phyloP scores from a whole-genome alignment of 768 basidiomycete species.

The Rhodotorula toruloides region DNA sequence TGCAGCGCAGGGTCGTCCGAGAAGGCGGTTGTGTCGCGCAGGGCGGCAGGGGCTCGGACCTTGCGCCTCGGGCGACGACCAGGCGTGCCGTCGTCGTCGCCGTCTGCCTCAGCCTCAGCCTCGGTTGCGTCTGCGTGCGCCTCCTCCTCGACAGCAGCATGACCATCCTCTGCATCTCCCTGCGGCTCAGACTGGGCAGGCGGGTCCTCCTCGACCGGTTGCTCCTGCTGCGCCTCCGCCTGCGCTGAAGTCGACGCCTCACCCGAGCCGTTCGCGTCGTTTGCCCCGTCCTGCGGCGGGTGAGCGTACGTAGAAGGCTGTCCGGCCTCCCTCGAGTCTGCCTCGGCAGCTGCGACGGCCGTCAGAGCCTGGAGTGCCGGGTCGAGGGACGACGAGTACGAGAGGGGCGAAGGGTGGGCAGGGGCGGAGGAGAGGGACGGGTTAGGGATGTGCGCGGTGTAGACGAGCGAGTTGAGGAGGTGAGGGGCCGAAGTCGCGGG shows the following conservation, averaged over 20 bases:
- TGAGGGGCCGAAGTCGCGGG: neutral
- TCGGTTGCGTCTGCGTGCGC: neutral
- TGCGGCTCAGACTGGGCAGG: neutral
- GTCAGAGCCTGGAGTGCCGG: constrained; percentile 25
- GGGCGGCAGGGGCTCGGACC: neutral
- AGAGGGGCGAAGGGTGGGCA: neutral
- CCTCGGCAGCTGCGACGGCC: constrained; percentile 13
- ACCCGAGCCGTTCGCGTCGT: neutral
- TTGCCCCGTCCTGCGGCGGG: neutral
- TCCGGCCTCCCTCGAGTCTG: neutral
- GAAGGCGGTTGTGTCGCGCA: neutral
- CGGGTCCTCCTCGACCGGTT: neutral
- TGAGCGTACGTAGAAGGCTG: neutral
- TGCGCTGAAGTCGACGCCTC: neutral
- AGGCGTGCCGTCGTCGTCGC: neutral
- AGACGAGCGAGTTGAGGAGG: neutral
- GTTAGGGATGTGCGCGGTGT: neutral
- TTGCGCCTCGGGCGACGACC: neutral
- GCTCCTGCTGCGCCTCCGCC: neutral
- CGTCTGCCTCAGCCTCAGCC: too few species aligned
- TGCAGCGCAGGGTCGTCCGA: neutral
- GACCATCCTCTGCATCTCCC: neutral
- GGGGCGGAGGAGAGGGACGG: neutral
- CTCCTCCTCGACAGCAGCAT: neutral
- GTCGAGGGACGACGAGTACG: neutral